phyloP scores from a whole-genome alignment of 305 asterid species.

The Rubia occidens region DNA sequence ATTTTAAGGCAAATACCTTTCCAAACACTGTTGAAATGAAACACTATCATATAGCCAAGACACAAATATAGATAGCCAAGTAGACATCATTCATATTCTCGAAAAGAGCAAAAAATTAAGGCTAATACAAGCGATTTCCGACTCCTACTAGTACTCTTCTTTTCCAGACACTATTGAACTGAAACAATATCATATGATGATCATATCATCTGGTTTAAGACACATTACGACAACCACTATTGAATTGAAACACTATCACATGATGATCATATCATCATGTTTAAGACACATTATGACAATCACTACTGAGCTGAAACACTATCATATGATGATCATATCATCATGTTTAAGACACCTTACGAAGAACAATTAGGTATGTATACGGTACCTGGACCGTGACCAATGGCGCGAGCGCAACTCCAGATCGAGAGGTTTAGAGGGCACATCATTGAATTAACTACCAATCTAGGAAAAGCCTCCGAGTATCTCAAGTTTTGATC shows the following conservation, averaged over 20 bases:
- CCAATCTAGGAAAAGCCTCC: background rate
- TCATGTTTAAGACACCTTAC: background rate
- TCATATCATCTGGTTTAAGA: too few relatives aligned
- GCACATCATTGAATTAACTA: background rate
- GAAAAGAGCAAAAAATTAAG: background rate
- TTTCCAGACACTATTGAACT: background rate
- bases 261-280: background rate
- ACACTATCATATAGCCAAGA: too few relatives aligned
- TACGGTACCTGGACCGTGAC: constrained; percentile 3
- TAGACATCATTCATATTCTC: background rate
- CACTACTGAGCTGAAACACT: background rate
- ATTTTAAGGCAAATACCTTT: background rate
- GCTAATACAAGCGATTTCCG: background rate
- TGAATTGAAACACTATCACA: background rate
- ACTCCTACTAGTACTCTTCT: background rate
- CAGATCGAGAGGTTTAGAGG: constrained; percentile 3
- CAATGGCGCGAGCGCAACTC: background rate
- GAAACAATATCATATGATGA: too few relatives aligned
- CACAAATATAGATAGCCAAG: too few relatives aligned
- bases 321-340: background rate
- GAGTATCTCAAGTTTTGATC: constrained; percentile 1
- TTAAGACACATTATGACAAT: background rate
- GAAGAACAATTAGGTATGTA: background rate
- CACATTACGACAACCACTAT: background rate
- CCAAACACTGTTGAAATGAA: background rate